Conservation (phyloP, 495 filamentous ascomycete species). For the Hyaloscypha variabilis region DNA sequence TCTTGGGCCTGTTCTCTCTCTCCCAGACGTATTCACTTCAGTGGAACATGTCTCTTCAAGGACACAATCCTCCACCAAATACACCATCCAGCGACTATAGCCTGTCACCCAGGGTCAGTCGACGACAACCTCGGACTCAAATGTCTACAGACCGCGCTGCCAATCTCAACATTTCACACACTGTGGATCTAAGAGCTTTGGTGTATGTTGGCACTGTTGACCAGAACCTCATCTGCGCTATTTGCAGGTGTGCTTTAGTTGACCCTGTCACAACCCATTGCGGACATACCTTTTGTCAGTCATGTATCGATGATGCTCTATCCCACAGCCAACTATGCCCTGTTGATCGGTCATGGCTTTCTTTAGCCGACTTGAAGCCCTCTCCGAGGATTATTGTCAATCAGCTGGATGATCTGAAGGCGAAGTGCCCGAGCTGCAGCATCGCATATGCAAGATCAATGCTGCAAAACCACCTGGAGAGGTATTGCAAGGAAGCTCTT, state of each 20-base stretch:
- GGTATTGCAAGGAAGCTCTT: slow-evolving; percentile 69
- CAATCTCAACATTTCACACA: slow-evolving; percentile 23
- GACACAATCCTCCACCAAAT: neutral
- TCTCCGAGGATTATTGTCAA: slow-evolving; percentile 49
- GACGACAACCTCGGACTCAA: neutral
- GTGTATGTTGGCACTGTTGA: slow-evolving; percentile 72
- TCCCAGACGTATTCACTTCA: neutral
- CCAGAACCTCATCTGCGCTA: slow-evolving; percentile 79
- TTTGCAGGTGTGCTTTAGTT: slow-evolving; percentile 77
- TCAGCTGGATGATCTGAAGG: slow-evolving; percentile 76
- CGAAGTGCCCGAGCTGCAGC: slow-evolving; percentile 76
- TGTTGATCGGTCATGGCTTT: slow-evolving; percentile 50
- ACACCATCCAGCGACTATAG: slow-evolving; percentile 10
- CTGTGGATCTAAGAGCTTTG: slow-evolving; percentile 65
- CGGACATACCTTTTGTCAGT: slow-evolving; percentile 75
- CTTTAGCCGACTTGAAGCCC: slow-evolving; percentile 4
- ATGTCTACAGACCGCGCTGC: neutral
- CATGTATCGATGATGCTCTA: slow-evolving; percentile 65
- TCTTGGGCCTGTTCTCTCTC: neutral
- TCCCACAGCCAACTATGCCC: slow-evolving; percentile 51
- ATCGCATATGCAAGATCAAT: slow-evolving; percentile 64
- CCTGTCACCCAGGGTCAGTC: neutral
- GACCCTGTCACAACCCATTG: slow-evolving; percentile 73
- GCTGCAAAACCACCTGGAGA: slow-evolving; percentile 72
- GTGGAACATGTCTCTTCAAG: neutral